These are phyloP conservation scores for Chalaropsis ovoidea DNA, from an alignment of 2,329 filamentous ascomycete genomes.

Conservation along the genomic window DNA sequence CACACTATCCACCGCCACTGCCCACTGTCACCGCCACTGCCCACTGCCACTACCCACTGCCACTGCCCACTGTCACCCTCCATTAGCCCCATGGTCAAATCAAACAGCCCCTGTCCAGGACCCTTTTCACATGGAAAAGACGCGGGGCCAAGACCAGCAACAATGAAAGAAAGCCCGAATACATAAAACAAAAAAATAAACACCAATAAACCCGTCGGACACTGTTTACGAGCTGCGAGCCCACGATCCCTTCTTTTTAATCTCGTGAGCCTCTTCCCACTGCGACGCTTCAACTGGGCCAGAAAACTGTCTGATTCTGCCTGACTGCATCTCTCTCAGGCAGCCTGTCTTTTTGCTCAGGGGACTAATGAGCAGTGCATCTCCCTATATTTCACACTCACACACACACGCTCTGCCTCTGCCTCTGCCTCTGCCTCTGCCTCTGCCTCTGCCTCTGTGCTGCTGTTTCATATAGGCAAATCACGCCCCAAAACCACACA, in stretches of 20 bases:
- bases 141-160: background rate
- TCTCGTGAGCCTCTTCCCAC: no score
- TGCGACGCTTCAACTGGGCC: no score
- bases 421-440: background rate
- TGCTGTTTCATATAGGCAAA: constrained; percentile 1
- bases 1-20: background rate
- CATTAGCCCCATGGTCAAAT: constrained; percentile 6
- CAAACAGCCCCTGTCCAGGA: background rate
- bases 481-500: background rate
- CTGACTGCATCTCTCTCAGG: background rate
- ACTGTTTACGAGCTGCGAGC: background rate
- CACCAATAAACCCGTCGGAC: background rate
- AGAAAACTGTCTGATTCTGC: background rate
- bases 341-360: background rate
- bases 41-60: background rate
- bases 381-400: no score
- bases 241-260: background rate
- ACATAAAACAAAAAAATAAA: background rate
- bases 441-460: background rate
- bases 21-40: background rate
- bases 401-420: background rate
- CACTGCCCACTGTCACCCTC: constrained; percentile 7
- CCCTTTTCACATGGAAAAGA: constrained; percentile 14
- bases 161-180: background rate
- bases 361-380: no score